A percentile compares a stretch with the other conserved stretches of the same genome.
These are phyloP conservation scores for Penicillium cosmopolitanum DNA, from an alignment of 495 filamentous ascomycete species.

Conservation along the genomic window DNA sequence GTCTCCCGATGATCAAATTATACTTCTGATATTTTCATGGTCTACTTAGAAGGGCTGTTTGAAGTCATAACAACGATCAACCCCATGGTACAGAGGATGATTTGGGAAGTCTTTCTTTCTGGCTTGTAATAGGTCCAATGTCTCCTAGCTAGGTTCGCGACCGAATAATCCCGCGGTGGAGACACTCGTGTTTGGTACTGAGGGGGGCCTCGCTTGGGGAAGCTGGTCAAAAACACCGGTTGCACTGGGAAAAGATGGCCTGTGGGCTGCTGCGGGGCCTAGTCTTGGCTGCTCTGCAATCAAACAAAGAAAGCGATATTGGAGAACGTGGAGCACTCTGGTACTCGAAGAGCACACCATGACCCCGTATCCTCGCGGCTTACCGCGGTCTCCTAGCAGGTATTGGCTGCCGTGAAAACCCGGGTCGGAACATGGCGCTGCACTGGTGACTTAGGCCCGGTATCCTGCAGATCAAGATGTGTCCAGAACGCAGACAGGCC, in stretches of 20 bases:
- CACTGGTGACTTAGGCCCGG: neutral
- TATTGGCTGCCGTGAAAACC: neutral
- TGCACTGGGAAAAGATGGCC: neutral
- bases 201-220: slow-evolving; percentile 3
- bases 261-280: neutral
- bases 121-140: neutral
- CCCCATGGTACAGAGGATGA: neutral
- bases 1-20: neutral
- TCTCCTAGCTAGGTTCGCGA: neutral
- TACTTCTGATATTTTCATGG: neutral
- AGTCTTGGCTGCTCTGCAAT: neutral
- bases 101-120: neutral
- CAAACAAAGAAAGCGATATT: neutral
- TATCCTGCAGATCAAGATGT: slow-evolving; percentile 9
- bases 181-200: slow-evolving; percentile 5
- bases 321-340: too few relatives aligned
- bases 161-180: slow-evolving; percentile 2
- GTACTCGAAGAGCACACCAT: too few relatives aligned
- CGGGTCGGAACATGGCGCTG: neutral
- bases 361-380: neutral
- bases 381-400: neutral
- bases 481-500: slow-evolving; percentile 5
- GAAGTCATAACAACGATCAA: neutral
- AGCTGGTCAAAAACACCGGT: neutral
- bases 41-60: neutral